Base-by-base conservation (phyloP, 108 stramenopile genomes). In the Fistulifera solaris region DNA sequence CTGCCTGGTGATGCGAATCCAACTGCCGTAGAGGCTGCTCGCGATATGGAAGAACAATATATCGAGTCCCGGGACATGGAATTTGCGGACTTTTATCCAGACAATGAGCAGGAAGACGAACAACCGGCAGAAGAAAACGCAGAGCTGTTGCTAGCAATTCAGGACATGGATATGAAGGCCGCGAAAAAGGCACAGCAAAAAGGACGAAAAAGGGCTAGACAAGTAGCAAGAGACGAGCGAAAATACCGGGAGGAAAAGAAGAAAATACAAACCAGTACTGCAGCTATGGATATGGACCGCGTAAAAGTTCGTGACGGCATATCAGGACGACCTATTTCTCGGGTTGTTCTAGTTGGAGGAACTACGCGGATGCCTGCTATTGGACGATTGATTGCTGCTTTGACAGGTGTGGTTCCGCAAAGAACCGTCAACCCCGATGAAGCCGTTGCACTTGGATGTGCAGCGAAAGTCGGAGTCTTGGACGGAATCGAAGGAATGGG, bases 291-390 rank as follows among this genome's bases (percentile, higher is more conserved):
- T 35, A 55, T 18, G 1, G 65, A 60, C 17, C 67, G 71, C 22
- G 64, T 65, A 48, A 73, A 77, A 22, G 78, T 80, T n/a, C 62
- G 58, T 38, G 79, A 83, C 40, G 85, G 89, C 14, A 91, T 91
- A 17, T 70, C 73, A 38, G 89, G 89, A 11, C 73, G 87, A n/a
- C 83, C 80, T 8, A 75, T 93, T 16, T 78, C 79, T 17, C 72
- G 84, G 1, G 77, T 94, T 16, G 80, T 94, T 25, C 58, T 94
- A 12, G 89, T 91, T 5, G 93, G 93, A 15, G 93, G 93, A 28
- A 86, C 93, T 8, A 89, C 89, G 13, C 77, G 89, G 11, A 91
- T 91, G 85, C 93, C 93, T 0, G 75, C 73, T 1, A 82, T 94
- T 59, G 80, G 70, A 11, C 76, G 76, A 27, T 56, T 94, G 1